Evolutionary conservation across 768 basidiomycete genomes (phyloP).

Genomic region (Saitozyma sp.): DNA sequence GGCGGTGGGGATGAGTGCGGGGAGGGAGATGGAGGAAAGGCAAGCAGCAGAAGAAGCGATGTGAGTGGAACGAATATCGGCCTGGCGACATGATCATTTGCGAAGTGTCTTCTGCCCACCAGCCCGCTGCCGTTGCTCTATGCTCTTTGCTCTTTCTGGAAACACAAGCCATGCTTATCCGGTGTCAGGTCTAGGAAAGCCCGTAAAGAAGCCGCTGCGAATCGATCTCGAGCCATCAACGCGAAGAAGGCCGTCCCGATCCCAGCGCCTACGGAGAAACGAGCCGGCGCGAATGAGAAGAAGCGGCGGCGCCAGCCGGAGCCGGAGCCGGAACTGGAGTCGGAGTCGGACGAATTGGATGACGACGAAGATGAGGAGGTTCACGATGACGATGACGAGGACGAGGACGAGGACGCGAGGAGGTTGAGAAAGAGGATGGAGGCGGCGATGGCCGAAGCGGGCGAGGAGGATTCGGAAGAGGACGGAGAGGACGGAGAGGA

Average conservation of each 20-base stretch:
- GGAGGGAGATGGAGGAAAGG: background rate
- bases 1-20: conserved; percentile 19
- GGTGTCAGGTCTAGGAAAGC: background rate
- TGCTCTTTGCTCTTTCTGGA: too few species aligned
- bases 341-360: conserved; percentile 1
- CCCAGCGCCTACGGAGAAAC: conserved; percentile 5
- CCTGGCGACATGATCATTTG: too few species aligned
- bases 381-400: background rate
- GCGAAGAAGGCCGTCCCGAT: conserved; percentile 2
- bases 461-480: conserved; percentile 13
- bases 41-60: conserved; percentile 8
- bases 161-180: background rate
- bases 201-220: conserved; percentile 11
- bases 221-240: conserved; percentile 11
- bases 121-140: too few species aligned
- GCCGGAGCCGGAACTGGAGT: conserved; percentile 2
- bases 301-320: background rate
- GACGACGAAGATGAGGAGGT: conserved; percentile 9
- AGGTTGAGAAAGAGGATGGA: conserved; percentile 17
- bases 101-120: too few species aligned
- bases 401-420: conserved; percentile 17
- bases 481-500: conserved; percentile 11
- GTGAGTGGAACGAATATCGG: conserved; percentile 2
- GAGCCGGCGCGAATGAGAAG: background rate
- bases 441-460: conserved; percentile 27